Conservation (phyloP, 2,329 filamentous ascomycete genomes). For the Fusarium hostae region DNA sequence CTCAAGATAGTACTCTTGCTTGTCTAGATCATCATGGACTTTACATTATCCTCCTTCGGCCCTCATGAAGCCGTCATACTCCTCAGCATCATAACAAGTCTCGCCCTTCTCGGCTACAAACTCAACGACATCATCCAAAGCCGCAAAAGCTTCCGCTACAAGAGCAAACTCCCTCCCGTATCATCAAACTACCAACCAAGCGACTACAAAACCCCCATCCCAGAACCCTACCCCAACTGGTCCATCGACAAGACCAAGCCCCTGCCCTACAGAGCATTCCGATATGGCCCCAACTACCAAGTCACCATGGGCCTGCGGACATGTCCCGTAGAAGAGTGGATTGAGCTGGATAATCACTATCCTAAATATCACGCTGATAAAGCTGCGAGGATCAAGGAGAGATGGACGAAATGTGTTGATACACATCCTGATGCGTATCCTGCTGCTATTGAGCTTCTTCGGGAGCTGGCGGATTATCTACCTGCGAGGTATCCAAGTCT, state of each 20-base stretch:
- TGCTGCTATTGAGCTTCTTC: conserved; percentile 78
- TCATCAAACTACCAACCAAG: conserved; percentile 21
- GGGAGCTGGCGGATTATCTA: conserved; percentile 78
- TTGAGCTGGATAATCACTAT: conserved; percentile 86
- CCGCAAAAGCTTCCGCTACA: conserved; percentile 11
- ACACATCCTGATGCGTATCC: conserved; percentile 77
- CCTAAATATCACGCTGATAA: conserved; percentile 79
- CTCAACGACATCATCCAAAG: conserved; percentile 9
- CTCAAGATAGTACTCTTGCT: background rate
- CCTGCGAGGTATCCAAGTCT: conserved; percentile 79
- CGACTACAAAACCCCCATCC: conserved; percentile 67
- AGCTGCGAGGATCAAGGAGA: conserved; percentile 71
- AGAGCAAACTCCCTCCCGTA: conserved; percentile 21
- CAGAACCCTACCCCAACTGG: conserved; percentile 74
- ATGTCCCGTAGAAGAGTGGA: conserved; percentile 79
- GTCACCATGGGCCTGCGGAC: conserved; percentile 81
- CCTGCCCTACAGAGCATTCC: conserved; percentile 81
- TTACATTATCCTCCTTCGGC: conserved; percentile 4
- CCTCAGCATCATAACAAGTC: conserved; percentile 16
- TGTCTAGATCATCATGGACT: conserved; percentile 5
- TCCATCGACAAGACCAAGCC: conserved; percentile 75
- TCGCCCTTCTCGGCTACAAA: conserved; percentile 26
- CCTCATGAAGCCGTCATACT: conserved; percentile 23
- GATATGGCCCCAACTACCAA: conserved; percentile 80
- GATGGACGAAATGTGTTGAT: conserved; percentile 73